These are phyloP conservation scores for Fusarium tuaranense DNA, from an alignment of 2,329 filamentous ascomycete genomes.

Conservation along the genomic window DNA sequence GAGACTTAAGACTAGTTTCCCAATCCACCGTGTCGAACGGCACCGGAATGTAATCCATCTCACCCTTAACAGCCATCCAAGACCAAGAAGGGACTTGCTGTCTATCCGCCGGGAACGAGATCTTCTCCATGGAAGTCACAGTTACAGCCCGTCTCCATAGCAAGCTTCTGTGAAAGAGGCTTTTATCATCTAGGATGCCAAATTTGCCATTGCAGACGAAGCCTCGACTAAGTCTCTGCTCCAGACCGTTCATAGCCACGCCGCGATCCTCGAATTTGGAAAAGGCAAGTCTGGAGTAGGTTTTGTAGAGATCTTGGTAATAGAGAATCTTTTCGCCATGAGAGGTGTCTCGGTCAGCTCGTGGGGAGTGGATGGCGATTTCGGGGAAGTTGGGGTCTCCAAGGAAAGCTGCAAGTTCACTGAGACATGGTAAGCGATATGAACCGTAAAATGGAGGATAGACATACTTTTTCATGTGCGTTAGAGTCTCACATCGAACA, in stretches of 20 bases:
- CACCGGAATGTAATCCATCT: constrained; percentile 5
- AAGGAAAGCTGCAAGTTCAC: constrained; percentile 8
- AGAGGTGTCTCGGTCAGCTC: neutral
- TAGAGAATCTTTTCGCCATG: neutral
- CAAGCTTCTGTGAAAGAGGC: neutral
- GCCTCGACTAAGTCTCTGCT: neutral
- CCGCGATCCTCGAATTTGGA: neutral
- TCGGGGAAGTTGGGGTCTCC: constrained; percentile 18
- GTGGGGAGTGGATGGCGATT: neutral
- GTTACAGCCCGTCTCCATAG: neutral
- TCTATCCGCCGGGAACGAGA: neutral
- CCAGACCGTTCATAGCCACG: constrained; percentile 11
- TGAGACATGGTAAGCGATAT: neutral
- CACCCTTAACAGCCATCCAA: constrained; percentile 17
- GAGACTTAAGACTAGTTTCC: neutral
- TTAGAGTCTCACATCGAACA: constrained; percentile 13
- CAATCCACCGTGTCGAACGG: constrained; percentile 8
- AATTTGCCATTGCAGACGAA: constrained; percentile 2
- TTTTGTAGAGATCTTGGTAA: constrained; percentile 17
- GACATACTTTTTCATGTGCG: constrained; percentile 9
- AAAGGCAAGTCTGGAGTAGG: neutral
- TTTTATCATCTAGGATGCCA: neutral
- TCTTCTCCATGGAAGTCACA: neutral
- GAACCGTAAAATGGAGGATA: too few relatives aligned
- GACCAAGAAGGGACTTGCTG: constrained; percentile 13